Base-by-base conservation (phyloP, 768 basidiomycete genomes). In the Lactifluus volemus region DNA sequence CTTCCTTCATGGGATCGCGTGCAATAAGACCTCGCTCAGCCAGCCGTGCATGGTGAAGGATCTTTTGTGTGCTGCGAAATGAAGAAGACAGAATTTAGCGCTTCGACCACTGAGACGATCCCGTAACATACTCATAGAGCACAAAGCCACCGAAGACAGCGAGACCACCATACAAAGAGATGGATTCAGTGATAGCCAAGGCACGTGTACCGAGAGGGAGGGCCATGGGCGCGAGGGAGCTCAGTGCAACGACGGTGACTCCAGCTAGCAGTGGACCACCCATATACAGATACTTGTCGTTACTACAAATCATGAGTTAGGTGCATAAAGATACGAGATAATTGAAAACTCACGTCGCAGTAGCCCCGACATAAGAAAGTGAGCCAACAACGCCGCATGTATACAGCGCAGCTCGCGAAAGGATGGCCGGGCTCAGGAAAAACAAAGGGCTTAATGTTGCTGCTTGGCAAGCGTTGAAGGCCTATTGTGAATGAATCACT, bases 191-290 rank as follows among this genome's bases (percentile, higher is more conserved):
- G 50, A 91, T 71, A 5, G 88, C 88, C 41, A 95, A 80, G 30
- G 83, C 79, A 49, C 91, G 85, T 61, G 91, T 73, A 56, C 89
- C 89, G 65, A 91, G 81, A 12, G 92, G 90, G n/a, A 94, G 82
- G 19, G 86, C 82, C 84, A 95, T 86, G 0, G 92, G 92, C 10
- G 92, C 92, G 47, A 96, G 74, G n/a, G 86, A 86, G 68, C 86
- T 84, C 34, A 92, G 79, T 25, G 92, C 89, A 19, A 95, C 89
- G 19, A 94, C 90, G 14, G 89, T 89, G 11, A 96, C 83, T 59
- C 92, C 92, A 15, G 91, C 92, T 32, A 96, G 79, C 48, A 95
- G 83, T 4, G 92, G 91, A 9, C 89, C 92, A 34, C 92, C 92
- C 75, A 91, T 81, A 71, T 89, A 86, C 41, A 95, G 74, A 70